These are phyloP conservation scores for Poa pratensis DNA, from an alignment of 176 grass and related monocot genomes.

Conservation along the genomic window DNA sequence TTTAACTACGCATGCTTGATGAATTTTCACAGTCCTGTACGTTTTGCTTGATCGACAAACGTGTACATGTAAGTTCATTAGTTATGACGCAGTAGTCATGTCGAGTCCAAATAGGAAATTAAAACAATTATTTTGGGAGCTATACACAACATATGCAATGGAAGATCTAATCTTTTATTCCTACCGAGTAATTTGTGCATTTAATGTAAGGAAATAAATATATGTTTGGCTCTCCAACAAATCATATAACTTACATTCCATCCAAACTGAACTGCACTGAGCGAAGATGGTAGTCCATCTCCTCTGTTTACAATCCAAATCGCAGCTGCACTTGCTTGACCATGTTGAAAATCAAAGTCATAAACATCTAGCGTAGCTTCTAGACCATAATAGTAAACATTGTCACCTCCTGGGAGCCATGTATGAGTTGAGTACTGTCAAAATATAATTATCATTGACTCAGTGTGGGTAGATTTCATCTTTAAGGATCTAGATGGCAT, in stretches of 20 bases:
- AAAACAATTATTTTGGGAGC: neutral
- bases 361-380: slow-evolving; percentile 17
- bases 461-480: neutral
- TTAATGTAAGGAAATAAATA: neutral
- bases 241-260: slow-evolving; percentile 16
- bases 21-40: neutral
- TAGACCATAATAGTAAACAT: neutral
- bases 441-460: neutral
- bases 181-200: neutral
- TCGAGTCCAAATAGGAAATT: neutral
- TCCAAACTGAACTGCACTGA: neutral
- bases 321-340: neutral
- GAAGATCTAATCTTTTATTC: neutral
- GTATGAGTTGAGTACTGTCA: slow-evolving; percentile 10
- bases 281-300: slow-evolving; percentile 10
- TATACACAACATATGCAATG: neutral
- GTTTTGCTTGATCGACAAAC: neutral
- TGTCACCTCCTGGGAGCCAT: neutral
- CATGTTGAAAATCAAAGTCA: neutral
- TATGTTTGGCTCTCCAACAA: neutral
- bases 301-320: slow-evolving; percentile 18
- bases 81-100: neutral
- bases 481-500: neutral
- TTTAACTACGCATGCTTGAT: neutral
- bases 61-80: neutral